Conservation (phyloP, 345 rosid genomes). For the Moricandia moricandioides region DNA sequence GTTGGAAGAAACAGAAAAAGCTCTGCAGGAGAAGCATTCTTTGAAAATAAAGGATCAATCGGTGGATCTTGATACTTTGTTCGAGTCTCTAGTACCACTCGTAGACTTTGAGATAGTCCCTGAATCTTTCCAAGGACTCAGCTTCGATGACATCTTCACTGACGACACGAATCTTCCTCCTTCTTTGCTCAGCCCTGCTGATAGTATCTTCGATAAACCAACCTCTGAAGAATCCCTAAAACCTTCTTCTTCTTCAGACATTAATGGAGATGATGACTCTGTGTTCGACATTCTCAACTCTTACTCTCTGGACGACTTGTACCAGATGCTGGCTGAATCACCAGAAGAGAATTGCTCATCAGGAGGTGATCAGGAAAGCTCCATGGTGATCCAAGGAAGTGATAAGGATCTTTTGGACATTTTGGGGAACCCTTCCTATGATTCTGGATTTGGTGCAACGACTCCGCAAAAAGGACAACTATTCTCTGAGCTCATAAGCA, state of each 20-base stretch:
- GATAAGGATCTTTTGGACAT: slow-evolving; percentile 50
- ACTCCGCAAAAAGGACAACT: slow-evolving; percentile 49
- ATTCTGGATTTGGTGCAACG: background rate
- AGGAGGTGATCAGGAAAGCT: slow-evolving; percentile 23
- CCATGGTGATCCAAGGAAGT: slow-evolving; percentile 29
- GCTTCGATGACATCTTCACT: slow-evolving; percentile 41
- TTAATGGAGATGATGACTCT: slow-evolving; percentile 34
- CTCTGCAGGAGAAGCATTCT: slow-evolving; percentile 42
- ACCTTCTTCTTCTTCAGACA: background rate
- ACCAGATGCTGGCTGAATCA: slow-evolving; percentile 51
- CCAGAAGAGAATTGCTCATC: slow-evolving; percentile 32
- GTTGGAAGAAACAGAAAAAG: slow-evolving; percentile 51
- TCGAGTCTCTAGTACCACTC: slow-evolving; percentile 49
- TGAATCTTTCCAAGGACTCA: slow-evolving; percentile 39
- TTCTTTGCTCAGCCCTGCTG: slow-evolving; percentile 33
- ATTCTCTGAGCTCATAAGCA: slow-evolving; percentile 74
- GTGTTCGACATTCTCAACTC: slow-evolving; percentile 45
- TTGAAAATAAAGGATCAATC: slow-evolving; percentile 37
- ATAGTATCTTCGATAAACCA: slow-evolving; percentile 12
- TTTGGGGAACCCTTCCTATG: slow-evolving; percentile 37
- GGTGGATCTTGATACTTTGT: slow-evolving; percentile 50
- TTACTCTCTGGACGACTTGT: slow-evolving; percentile 47
- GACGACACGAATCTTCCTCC: slow-evolving; percentile 40
- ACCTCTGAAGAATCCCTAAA: slow-evolving; percentile 2
- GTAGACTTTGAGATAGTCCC: slow-evolving; percentile 40